Percentiles rank a stretch among this genome's conserved stretches.
phyloP scores from a whole-genome alignment of 2,329 filamentous ascomycete species.

The Cercospora nicotianae region DNA sequence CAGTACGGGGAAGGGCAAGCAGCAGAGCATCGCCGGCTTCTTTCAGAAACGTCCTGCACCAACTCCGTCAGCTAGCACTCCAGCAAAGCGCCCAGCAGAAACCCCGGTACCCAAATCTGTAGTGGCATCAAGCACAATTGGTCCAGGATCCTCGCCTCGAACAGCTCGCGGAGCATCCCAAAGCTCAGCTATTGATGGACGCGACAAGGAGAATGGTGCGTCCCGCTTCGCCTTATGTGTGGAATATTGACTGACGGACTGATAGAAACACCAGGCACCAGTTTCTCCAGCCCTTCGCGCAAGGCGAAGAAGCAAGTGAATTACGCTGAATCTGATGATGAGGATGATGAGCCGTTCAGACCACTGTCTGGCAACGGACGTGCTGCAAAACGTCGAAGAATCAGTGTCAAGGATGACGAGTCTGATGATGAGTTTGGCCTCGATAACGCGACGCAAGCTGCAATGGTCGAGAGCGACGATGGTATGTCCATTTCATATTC shows the following conservation, averaged over 20 bases:
- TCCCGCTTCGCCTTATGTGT: neutral
- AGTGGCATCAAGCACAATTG: conserved; percentile 22
- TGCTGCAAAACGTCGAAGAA: conserved; percentile 58
- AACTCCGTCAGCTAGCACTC: conserved; percentile 48
- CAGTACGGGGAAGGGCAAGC: conserved; percentile 51
- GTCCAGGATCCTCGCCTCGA: conserved; percentile 22
- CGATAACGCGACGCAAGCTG: conserved; percentile 57
- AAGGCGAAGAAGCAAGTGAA: conserved; percentile 70
- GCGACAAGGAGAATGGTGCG: conserved; percentile 57
- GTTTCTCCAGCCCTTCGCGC: conserved; percentile 72
- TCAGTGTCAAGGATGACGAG: conserved; percentile 63
- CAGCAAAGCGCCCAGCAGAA: conserved; percentile 37
- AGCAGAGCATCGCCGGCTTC: conserved; percentile 75
- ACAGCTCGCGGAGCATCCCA: conserved; percentile 31
- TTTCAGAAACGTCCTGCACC: conserved; percentile 60
- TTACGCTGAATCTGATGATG: conserved; percentile 80
- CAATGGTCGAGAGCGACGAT: conserved; percentile 58
- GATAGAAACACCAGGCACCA: conserved; percentile 48
- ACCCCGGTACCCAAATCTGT: neutral
- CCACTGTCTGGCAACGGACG: conserved; percentile 51
- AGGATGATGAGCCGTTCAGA: conserved; percentile 71
- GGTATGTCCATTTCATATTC: conserved; percentile 44
- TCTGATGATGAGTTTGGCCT: conserved; percentile 70
- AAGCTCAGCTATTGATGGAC: conserved; percentile 52
- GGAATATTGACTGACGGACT: conserved; percentile 44